Evolutionary conservation across 805 yeast genomes (phyloP).

Genomic region (Yarrowia sp.): DNA sequence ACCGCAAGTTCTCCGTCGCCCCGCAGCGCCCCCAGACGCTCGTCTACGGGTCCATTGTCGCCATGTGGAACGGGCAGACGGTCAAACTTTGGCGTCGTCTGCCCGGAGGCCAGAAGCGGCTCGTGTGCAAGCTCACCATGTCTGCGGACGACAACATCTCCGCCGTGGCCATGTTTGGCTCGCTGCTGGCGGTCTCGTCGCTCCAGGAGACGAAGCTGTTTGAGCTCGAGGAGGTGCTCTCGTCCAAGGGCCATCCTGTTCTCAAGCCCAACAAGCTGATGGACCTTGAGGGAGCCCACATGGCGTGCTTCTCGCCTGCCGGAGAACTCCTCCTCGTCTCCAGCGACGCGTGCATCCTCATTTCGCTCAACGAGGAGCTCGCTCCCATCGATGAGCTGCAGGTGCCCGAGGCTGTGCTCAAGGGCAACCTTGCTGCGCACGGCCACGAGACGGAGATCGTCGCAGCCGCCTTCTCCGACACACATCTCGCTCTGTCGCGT

Average conservation of each 20-base stretch:
- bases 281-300: constrained; percentile 13
- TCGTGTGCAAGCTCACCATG: constrained; percentile 63
- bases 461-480: constrained; percentile 47
- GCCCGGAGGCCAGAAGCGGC: constrained; percentile 35
- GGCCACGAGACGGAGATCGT: constrained; percentile 53
- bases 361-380: constrained; percentile 30
- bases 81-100: constrained; percentile 70
- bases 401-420: constrained; percentile 11
- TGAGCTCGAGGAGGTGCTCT: constrained; percentile 47
- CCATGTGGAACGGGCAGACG: constrained; percentile 78
- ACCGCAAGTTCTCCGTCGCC: constrained; percentile 62
- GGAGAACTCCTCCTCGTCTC: constrained; percentile 2
- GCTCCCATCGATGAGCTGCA: constrained; percentile 28
- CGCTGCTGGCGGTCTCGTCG: constrained; percentile 69
- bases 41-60: constrained; percentile 49
- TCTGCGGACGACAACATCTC: constrained; percentile 80
- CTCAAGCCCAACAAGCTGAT: constrained; percentile 38
- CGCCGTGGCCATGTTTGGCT: constrained; percentile 61
- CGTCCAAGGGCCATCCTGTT: constrained; percentile 31
- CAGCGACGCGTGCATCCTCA: constrained; percentile 24
- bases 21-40: constrained; percentile 58
- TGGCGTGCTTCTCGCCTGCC: constrained; percentile 1
- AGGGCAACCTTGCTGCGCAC: constrained; percentile 44
- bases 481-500: constrained; percentile 56
- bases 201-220: constrained; percentile 67